phyloP scores from a whole-genome alignment of 2,329 filamentous ascomycete genomes.

The Metarhizium sp. region DNA sequence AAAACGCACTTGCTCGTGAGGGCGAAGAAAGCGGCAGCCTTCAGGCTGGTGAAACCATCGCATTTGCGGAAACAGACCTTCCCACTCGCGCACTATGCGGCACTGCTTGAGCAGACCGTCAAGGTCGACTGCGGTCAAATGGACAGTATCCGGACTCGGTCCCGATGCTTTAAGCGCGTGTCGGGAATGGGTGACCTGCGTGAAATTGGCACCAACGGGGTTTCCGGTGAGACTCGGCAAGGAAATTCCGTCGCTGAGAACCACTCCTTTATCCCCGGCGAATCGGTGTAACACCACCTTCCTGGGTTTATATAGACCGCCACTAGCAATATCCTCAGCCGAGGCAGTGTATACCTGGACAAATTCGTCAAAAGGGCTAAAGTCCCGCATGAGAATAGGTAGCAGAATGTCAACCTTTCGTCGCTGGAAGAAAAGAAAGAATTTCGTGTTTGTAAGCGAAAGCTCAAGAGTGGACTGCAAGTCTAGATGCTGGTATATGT shows the following conservation, averaged over 20 bases:
- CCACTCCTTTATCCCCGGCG: conserved; percentile 20
- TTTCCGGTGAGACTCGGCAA: not conserved
- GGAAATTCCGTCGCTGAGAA: conserved; percentile 8
- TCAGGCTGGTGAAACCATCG: conserved; percentile 37
- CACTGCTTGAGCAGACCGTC: conserved; percentile 24
- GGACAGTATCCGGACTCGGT: conserved; percentile 9
- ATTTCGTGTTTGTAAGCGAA: conserved; percentile 25
- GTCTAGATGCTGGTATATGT: conserved; percentile 37
- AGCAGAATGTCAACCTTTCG: conserved; percentile 33
- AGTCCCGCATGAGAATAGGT: conserved; percentile 30
- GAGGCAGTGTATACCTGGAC: conserved; percentile 37
- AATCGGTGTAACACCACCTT: conserved; percentile 29
- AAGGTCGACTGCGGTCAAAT: conserved; percentile 24
- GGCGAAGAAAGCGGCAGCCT: conserved; percentile 32
- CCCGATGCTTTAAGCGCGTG: not conserved
- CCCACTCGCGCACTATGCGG: conserved; percentile 27
- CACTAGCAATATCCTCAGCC: conserved; percentile 23
- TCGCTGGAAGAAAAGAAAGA: conserved; percentile 30
- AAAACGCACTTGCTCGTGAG: conserved; percentile 35
- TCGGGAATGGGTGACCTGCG: conserved; percentile 10
- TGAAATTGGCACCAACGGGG: conserved; percentile 8
- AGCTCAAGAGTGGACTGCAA: conserved; percentile 30
- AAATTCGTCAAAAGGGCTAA: conserved; percentile 34
- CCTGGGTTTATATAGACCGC: conserved; percentile 28
- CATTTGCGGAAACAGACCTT: conserved; percentile 31